Evolutionary conservation across 306 rosid species (phyloP).

Genomic region (Ochetophila trinervis): DNA sequence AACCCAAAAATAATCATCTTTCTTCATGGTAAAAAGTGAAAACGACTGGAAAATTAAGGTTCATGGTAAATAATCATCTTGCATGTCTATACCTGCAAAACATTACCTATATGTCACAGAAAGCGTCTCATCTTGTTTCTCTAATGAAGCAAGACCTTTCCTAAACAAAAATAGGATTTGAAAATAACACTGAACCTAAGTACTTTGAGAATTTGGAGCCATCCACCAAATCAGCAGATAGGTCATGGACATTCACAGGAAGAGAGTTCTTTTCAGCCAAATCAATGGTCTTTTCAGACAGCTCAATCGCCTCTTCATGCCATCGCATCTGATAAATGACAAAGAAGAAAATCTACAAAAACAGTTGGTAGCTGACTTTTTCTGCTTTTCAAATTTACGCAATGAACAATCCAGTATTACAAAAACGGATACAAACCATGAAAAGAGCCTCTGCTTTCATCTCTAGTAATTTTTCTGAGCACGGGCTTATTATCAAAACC

Average conservation of each 20-base stretch:
- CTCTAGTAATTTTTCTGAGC: slow-evolving; percentile 71
- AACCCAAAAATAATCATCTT: slow-evolving; percentile 10
- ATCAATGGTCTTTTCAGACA: slow-evolving; percentile 65
- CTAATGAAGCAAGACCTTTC: slow-evolving; percentile 79
- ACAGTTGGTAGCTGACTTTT: too few species aligned
- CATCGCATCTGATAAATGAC: slow-evolving; percentile 58
- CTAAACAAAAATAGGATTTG: slow-evolving; percentile 67
- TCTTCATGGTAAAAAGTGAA: not conserved
- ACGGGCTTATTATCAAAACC: too few species aligned
- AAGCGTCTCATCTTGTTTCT: slow-evolving; percentile 55
- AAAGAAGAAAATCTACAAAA: slow-evolving; percentile 35
- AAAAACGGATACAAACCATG: slow-evolving; percentile 49
- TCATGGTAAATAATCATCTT: not conserved
- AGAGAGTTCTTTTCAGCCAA: slow-evolving; percentile 79
- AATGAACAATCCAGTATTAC: slow-evolving; percentile 22
- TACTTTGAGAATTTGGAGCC: slow-evolving; percentile 42
- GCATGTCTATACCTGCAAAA: too few species aligned
- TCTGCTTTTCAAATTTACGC: slow-evolving; percentile 11
- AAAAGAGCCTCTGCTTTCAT: slow-evolving; percentile 86
- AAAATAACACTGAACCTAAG: slow-evolving; percentile 61
- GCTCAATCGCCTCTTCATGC: slow-evolving; percentile 78
- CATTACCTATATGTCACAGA: slow-evolving; percentile 53
- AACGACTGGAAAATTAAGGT: not conserved
- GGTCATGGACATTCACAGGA: slow-evolving; percentile 30
- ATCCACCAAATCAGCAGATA: slow-evolving; percentile 38